Evolutionary conservation across 352 stramenopile genomes (phyloP).

Genomic region (Globisporangium rhizosaccharum): DNA sequence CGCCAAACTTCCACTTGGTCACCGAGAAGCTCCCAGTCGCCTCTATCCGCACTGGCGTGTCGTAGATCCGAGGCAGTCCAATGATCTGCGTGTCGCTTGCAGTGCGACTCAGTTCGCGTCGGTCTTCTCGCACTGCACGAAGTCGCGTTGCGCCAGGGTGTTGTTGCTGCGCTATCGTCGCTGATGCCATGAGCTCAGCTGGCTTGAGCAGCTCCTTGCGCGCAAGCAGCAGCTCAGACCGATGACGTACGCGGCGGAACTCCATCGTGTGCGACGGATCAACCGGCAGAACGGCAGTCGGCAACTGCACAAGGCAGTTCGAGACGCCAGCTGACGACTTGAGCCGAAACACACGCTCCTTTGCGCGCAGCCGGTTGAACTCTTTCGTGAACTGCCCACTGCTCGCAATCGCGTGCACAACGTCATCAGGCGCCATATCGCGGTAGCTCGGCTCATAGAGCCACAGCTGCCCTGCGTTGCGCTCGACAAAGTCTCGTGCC

Average conservation of each 20-base stretch:
- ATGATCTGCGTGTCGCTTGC: conserved; percentile 26
- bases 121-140: conserved; percentile 18
- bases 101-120: conserved; percentile 15
- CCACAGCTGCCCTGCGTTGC: conserved; percentile 53
- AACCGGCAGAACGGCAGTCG: conserved; percentile 15
- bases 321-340: conserved; percentile 56
- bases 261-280: conserved; percentile 34
- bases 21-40: conserved; percentile 30
- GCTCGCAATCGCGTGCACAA: conserved; percentile 44
- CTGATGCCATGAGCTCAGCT: conserved; percentile 9
- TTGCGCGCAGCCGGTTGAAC: conserved; percentile 49
- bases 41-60: conserved; percentile 29
- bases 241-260: conserved; percentile 44
- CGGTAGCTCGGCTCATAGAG: conserved; percentile 45
- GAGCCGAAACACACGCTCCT: conserved; percentile 54
- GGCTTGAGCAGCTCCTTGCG: conserved; percentile 48
- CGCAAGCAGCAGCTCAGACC: conserved; percentile 42
- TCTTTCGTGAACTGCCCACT: conserved; percentile 35
- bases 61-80: conserved; percentile 27
- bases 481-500: conserved; percentile 50
- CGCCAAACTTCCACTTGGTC: conserved; percentile 30
- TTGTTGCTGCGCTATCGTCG: conserved; percentile 20
- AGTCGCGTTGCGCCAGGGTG: not conserved
- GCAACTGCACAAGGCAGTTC: conserved; percentile 45
- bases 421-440: conserved; percentile 25